A percentile compares a stretch with the other conserved stretches of the same genome.
These are phyloP conservation scores for Sclerotinia nivalis DNA, from an alignment of 2,329 filamentous ascomycete species.

Conservation along the genomic window DNA sequence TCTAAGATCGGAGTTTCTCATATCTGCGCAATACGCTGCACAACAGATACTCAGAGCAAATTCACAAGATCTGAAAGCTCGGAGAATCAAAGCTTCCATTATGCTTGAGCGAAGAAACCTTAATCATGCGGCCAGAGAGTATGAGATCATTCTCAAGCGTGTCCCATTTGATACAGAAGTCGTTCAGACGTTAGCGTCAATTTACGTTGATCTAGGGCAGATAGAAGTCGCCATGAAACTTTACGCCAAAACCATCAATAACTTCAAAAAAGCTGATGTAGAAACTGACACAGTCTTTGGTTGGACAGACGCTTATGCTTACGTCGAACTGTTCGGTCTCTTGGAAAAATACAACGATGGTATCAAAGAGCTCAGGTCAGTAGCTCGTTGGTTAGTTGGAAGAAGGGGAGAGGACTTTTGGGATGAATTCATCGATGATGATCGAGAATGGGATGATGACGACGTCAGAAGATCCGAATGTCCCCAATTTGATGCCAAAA, in stretches of 20 bases:
- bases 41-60: constrained; percentile 61
- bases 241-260: constrained; percentile 41
- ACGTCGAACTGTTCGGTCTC: constrained; percentile 75
- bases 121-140: constrained; percentile 57
- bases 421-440: constrained; percentile 71
- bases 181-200: constrained; percentile 41
- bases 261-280: constrained; percentile 31
- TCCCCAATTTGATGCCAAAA: constrained; percentile 58
- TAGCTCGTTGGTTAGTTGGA: constrained; percentile 81
- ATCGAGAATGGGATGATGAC: constrained; percentile 84
- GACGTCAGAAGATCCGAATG: constrained; percentile 66
- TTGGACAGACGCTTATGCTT: constrained; percentile 86
- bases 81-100: constrained; percentile 60
- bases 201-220: constrained; percentile 42
- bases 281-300: constrained; percentile 29
- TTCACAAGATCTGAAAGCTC: constrained; percentile 52
- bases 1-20: constrained; percentile 48
- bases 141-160: constrained; percentile 53
- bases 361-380: constrained; percentile 65
- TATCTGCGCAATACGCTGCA: constrained; percentile 59
- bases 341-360: constrained; percentile 64
- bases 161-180: constrained; percentile 49
- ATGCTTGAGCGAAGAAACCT: constrained; percentile 57
- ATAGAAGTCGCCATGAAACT: constrained; percentile 40
- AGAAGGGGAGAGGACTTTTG: constrained; percentile 73